A percentile compares a stretch with the other conserved stretches of the same genome.
Evolutionary conservation across 257 asterid genomes (phyloP).

Genomic region (Ligustrum vulgare): DNA sequence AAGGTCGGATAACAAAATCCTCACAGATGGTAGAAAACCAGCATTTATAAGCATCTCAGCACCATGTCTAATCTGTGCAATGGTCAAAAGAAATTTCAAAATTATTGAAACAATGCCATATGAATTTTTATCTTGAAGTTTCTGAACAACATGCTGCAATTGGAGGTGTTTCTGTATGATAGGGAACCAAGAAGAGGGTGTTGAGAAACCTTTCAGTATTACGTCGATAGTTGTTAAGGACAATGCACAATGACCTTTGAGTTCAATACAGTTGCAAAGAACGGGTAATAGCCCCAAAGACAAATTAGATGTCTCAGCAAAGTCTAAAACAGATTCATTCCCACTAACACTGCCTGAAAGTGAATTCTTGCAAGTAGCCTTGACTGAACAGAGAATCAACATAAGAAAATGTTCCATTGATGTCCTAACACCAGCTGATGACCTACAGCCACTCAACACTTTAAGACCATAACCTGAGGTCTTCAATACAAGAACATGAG

Average conservation of each 20-base stretch:
- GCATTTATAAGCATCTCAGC: conserved; percentile 80
- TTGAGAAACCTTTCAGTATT: conserved; percentile 63
- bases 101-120: conserved; percentile 41
- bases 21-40: conserved; percentile 68
- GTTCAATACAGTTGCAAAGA: conserved; percentile 68
- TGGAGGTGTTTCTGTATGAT: conserved; percentile 71
- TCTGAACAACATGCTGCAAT: conserved; percentile 58
- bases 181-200: conserved; percentile 78
- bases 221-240: conserved; percentile 66
- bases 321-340: conserved; percentile 36
- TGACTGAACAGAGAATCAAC: conserved; percentile 62
- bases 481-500: conserved; percentile 52
- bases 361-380: conserved; percentile 37
- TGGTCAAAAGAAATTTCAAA: conserved; percentile 77
- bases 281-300: conserved; percentile 71
- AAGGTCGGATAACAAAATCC: conserved; percentile 50
- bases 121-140: conserved; percentile 53
- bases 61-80: conserved; percentile 70
- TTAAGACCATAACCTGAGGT: conserved; percentile 74
- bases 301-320: conserved; percentile 57
- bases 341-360: conserved; percentile 25
- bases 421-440: conserved; percentile 41
- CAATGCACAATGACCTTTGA: conserved; percentile 53
- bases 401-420: conserved; percentile 52
- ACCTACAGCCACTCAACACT: conserved; percentile 51